Conservation (phyloP, 192 early-diverging fungal species). For the Podila clonocystis region DNA sequence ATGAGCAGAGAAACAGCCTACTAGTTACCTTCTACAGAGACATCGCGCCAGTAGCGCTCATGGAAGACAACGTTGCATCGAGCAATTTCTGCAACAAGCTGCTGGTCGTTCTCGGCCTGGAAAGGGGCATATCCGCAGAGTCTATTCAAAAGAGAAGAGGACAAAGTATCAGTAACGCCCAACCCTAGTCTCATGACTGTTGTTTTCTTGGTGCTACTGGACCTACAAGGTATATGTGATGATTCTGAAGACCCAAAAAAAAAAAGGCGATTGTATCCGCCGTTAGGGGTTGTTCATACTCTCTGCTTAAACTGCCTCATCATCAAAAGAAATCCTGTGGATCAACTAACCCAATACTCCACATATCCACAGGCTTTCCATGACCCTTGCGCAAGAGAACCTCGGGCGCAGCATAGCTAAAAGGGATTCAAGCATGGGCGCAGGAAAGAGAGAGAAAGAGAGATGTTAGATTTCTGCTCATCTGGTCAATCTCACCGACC, state of each 20-base stretch:
- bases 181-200: too few relatives aligned
- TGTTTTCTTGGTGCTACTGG: too few relatives aligned
- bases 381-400: conserved; percentile 85
- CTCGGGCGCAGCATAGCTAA: conserved; percentile 77
- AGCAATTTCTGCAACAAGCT: conserved; percentile 68
- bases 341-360: conserved; percentile 79
- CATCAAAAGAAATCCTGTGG: background rate
- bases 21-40: conserved; percentile 78
- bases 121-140: conserved; percentile 87
- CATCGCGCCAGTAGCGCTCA: conserved; percentile 81
- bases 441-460: background rate
- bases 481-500: background rate
- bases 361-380: conserved; percentile 93
- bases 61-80: conserved; percentile 76
- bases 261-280: background rate
- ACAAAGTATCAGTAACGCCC: too few relatives aligned
- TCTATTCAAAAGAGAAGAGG: conserved; percentile 26
- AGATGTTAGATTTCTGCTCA: background rate
- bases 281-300: background rate
- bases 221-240: conserved; percentile 88
- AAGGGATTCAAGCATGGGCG: conserved; percentile 3
- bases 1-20: background rate
- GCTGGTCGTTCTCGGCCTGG: conserved; percentile 67
- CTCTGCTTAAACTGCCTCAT: too few relatives aligned
- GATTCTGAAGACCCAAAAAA: conserved; percentile 64